Base-by-base conservation (phyloP, 1,139 yeast genomes). In the Protomyces arabidopsidicola region DNA sequence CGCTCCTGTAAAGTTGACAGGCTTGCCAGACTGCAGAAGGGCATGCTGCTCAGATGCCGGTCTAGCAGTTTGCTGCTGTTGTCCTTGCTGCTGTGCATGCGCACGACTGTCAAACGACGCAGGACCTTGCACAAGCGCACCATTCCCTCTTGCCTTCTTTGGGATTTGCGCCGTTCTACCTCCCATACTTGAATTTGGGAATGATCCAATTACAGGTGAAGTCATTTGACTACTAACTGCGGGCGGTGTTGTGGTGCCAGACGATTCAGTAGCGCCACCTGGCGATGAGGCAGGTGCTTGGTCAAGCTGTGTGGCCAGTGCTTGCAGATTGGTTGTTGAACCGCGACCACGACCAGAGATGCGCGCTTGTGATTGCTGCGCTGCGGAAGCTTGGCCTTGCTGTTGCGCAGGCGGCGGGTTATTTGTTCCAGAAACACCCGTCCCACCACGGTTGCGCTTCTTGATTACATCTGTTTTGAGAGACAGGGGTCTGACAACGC, bases 401-500 rank as follows among this genome's bases (percentile, higher is more conserved):
- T 31, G 50, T 14, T 50, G 52, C 16, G 55, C 34, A 18, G 35
- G 42, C 8, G 56, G 18, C 31, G 56, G 27, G 18, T 55, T 39
- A 1, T 12, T 14, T 36, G 16, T 12, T 14, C 16, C 16, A 12
- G 27, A 31, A 3, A 27, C 22, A 14, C 42, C 16, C 2, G 56
- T 36, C 6, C 62, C 62, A 20, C 71, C 71, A n/a, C 79, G 71
- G 66, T 77, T 77, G 70, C 98, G 81, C 72, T 90, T 88, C 77
- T 91, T 90, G 70, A 91, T 91, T 12, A 93, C 91, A 75, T 91
- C 97, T 0, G 97, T 90, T 73, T 91, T 91, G 71, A 91, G 79
- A 34, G 95, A 86, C 65, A 93, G 80, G 1, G 98, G 98, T 67
- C 98, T 80, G 53, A 93, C 95, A 45, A 93, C 90, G 24, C 98